phyloP scores from a whole-genome alignment of 2,329 filamentous ascomycete genomes.

The Penicillium sp. region DNA sequence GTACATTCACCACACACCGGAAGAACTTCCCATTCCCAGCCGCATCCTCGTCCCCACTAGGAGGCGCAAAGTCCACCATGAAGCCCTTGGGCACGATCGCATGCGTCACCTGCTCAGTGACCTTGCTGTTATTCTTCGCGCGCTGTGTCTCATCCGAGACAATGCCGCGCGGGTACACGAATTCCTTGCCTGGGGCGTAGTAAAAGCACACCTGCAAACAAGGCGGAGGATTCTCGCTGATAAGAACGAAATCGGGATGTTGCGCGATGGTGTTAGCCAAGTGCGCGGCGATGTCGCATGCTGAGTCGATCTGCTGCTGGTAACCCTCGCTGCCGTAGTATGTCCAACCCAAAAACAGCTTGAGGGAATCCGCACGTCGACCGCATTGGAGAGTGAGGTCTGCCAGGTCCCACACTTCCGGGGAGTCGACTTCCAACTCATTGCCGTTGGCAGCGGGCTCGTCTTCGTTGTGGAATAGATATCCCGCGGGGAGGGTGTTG shows the following conservation, averaged over 20 bases:
- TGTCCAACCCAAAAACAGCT: constrained; percentile 83
- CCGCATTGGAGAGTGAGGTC: constrained; percentile 94
- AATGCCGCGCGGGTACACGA: constrained; percentile 41
- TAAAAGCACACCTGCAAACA: constrained; percentile 97
- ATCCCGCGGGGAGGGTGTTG: constrained; percentile 84
- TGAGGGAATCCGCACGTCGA: constrained; percentile 78
- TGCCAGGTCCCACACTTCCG: constrained; percentile 81
- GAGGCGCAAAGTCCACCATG: constrained; percentile 67
- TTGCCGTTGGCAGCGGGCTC: constrained; percentile 34
- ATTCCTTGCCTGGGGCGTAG: constrained; percentile 61
- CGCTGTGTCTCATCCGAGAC: constrained; percentile 38
- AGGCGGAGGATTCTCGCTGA: constrained; percentile 74
- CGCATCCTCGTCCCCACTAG: constrained; percentile 49
- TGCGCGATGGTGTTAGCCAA: constrained; percentile 62
- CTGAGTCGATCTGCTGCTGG: constrained; percentile 65
- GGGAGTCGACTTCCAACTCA: constrained; percentile 35
- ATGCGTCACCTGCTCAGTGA: constrained; percentile 57
- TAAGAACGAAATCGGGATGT: constrained; percentile 64
- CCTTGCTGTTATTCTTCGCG: constrained; percentile 52
- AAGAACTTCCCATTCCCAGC: constrained; percentile 64
- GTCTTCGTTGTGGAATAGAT: constrained; percentile 68
- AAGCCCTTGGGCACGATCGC: constrained; percentile 61
- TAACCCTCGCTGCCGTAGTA: constrained; percentile 83
- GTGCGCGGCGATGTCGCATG: constrained; percentile 69
- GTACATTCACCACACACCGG: constrained; percentile 66